Evolutionary conservation across 2,329 filamentous ascomycete genomes (phyloP), one percentile per base, ranked within the genome.

Genomic region (Colletotrichum falcatum): DNA sequence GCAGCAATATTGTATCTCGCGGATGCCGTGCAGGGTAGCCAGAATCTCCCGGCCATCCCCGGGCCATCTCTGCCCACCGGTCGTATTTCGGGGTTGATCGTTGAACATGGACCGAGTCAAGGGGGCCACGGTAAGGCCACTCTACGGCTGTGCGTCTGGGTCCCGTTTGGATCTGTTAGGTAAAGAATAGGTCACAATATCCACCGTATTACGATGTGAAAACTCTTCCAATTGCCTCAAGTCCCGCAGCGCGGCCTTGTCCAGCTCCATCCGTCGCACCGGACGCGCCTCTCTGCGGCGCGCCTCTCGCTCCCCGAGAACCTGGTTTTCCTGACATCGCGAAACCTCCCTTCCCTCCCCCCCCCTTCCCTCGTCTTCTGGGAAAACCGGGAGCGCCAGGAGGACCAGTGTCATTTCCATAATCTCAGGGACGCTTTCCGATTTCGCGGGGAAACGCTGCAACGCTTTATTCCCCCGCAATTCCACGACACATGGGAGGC

Each of bases 391-490:
- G 66, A 26, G 48, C 67, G 58, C 42, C 33, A 54, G 28, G 51
- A 7, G 30, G 56, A 39, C 49, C 59, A 42, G 23, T 61, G 59
- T 51, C 30, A 39, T 46, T 54, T 63, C n/a, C n/a, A 6, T n/a
- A 62, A 70, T 70, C 39, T 48, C 67, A 70, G 67, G 67, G 67
- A 58, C 64, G 44, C 35, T 35, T 33, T 51, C 37, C 39, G 56
- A 67, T 67, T 70, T 70, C 67, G 67, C 63, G 67, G 67, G 67
- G 67, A 70, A 70, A 26, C 49, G 67, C 58, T 62, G 56, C 67
- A 70, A 67, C 63, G 64, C 58, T 54, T 54, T 62, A 70, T 70
- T 67, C 64, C 67, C 67, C 67, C 67, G 67, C 67, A 70, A 70
- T 67, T 35, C n/a, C 64, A 61, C 23, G 35, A 62, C 64, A 51